phyloP scores from a whole-genome alignment of 257 asterid species.

The Jacaranda mimosifolia region DNA sequence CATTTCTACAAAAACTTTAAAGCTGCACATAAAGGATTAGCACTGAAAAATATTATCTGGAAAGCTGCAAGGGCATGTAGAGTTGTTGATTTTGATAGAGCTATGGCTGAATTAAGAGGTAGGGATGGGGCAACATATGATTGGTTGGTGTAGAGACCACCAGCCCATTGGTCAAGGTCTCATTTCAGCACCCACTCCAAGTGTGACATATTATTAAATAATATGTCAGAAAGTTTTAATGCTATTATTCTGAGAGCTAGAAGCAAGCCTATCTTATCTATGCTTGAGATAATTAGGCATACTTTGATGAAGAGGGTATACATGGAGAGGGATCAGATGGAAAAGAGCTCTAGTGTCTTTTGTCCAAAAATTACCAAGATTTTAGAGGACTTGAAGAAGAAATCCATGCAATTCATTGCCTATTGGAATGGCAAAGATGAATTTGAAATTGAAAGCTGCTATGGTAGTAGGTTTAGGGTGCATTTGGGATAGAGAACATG shows the following conservation, averaged over 20 bases:
- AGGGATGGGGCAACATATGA: background rate
- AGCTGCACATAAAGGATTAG: background rate
- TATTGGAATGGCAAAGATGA: background rate
- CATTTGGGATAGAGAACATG: background rate
- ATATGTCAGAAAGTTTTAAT: slow-evolving; percentile 5
- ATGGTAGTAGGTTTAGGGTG: background rate
- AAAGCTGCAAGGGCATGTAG: background rate
- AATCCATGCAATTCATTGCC: background rate
- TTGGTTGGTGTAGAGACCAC: background rate
- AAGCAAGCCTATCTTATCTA: background rate
- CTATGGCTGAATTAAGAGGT: background rate
- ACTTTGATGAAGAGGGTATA: background rate
- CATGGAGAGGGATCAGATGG: background rate
- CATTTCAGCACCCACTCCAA: background rate
- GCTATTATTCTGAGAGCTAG: background rate
- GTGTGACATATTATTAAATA: background rate
- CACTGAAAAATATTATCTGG: background rate
- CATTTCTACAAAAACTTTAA: slow-evolving; percentile 2
- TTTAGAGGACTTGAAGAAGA: background rate
- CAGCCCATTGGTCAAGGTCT: background rate
- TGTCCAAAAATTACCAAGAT: background rate
- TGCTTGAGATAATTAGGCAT: background rate
- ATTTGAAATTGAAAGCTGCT: background rate
- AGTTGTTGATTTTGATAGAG: background rate
- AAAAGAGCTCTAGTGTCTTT: background rate